phyloP scores from a whole-genome alignment of 306 rosid genomes.

The Lathyrus sativus region DNA sequence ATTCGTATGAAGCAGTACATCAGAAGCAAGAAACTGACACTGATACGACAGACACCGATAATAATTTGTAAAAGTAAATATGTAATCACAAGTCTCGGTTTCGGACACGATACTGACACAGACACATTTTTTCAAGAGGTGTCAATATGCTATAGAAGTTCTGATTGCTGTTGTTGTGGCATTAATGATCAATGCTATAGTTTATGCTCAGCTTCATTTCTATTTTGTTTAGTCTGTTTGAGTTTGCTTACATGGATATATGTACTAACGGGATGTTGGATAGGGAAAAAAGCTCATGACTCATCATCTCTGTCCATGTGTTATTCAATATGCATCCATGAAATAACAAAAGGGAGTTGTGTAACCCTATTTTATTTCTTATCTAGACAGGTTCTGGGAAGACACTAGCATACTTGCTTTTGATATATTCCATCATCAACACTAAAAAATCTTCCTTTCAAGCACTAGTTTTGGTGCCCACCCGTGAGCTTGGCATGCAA shows the following conservation, averaged over 20 bases:
- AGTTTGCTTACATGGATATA: too few species aligned
- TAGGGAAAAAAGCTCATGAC: not conserved
- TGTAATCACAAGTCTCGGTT: too few species aligned
- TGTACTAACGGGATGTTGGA: too few species aligned
- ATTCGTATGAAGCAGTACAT: not conserved
- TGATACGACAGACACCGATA: too few species aligned
- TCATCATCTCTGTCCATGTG: not conserved
- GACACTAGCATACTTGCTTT: conserved; percentile 85
- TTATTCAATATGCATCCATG: not conserved
- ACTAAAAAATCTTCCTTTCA: conserved; percentile 66
- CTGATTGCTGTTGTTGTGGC: not conserved
- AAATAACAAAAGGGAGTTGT: conserved; percentile 8
- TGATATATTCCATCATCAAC: conserved; percentile 63
- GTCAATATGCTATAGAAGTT: not conserved
- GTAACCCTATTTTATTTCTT: conserved; percentile 38
- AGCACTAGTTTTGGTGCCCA: conserved; percentile 86
- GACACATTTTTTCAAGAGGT: too few species aligned
- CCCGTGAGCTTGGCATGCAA: conserved; percentile 96
- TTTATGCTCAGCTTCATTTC: too few species aligned
- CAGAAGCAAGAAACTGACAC: too few species aligned
- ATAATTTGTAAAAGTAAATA: too few species aligned
- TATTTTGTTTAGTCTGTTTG: too few species aligned
- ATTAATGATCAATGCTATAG: not conserved
- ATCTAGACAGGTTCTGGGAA: conserved; percentile 98
- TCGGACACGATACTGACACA: too few species aligned